These are phyloP conservation scores for Arachis monticola DNA, from an alignment of 331 rosid genomes.

Conservation along the genomic window DNA sequence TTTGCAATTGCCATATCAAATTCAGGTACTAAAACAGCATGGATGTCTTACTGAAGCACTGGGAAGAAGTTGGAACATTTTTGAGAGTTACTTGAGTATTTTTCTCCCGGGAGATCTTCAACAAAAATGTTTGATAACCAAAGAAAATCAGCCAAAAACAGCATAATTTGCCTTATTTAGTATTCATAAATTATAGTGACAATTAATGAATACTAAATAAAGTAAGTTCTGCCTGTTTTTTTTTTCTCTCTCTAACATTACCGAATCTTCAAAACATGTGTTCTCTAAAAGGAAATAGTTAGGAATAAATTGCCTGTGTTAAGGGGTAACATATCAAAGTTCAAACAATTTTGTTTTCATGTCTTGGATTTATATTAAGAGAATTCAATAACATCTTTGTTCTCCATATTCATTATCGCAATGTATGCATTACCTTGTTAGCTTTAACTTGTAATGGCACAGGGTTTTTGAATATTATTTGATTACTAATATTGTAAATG, in stretches of 20 bases:
- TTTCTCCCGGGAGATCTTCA: not conserved
- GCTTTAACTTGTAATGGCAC: no score
- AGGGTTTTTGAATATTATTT: no score
- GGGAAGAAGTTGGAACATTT: not conserved
- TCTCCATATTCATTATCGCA: not conserved
- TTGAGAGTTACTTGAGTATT: slow-evolving; percentile 1
- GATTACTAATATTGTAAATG: no score
- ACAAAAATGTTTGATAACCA: no score
- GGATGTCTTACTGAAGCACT: slow-evolving; percentile 47
- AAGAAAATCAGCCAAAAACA: no score
- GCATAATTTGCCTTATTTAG: no score
- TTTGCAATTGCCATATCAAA: slow-evolving; percentile 40
- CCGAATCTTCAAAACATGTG: not conserved
- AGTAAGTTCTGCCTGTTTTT: no score
- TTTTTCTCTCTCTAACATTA: no score
- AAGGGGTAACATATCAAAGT: not conserved
- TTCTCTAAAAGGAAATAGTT: slow-evolving; percentile 26
- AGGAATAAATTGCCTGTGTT: slow-evolving; percentile 4
- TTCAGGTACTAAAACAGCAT: slow-evolving; percentile 40
- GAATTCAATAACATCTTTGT: not conserved
- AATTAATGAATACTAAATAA: no score
- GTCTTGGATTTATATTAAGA: not conserved
- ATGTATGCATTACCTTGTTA: no score
- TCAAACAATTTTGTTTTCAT: slow-evolving; percentile 12
- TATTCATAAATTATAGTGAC: no score